A percentile compares a stretch with the other conserved stretches of the same genome.
Evolutionary conservation across 257 asterid species (phyloP).

Genomic region (Solanum appendiculatum): DNA sequence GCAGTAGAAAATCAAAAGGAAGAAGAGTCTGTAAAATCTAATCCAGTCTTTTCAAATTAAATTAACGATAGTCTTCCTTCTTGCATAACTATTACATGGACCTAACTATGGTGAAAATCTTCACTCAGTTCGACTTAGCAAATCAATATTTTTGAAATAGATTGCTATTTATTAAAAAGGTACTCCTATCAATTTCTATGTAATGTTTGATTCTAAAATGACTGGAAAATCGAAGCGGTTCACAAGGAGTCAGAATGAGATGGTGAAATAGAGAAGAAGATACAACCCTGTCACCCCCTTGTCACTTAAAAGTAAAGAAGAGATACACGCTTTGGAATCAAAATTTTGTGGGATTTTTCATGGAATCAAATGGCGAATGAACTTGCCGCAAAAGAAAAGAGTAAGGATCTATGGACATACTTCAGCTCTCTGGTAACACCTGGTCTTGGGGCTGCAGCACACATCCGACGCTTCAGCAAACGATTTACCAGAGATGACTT

Average conservation of each 20-base stretch:
- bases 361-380: not conserved
- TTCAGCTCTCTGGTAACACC: slow-evolving; percentile 91
- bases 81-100: not conserved
- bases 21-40: not conserved
- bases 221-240: not conserved
- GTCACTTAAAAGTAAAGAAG: not conserved
- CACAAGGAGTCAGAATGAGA: not conserved
- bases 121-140: not conserved
- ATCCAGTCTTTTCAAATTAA: not conserved
- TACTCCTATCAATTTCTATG: not conserved
- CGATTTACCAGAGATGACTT: slow-evolving; percentile 95
- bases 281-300: not conserved
- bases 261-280: not conserved
- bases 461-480: slow-evolving; percentile 89
- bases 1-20: not conserved
- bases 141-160: not conserved
- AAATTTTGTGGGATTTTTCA: not conserved
- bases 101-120: not conserved
- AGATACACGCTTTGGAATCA: not conserved
- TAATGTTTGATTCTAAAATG: not conserved
- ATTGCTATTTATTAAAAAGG: not conserved
- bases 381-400: not conserved
- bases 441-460: slow-evolving; percentile 98
- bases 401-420: slow-evolving; percentile 32
- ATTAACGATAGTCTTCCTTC: not conserved